Evolutionary conservation across 73 alveolate species (phyloP).

Genomic region (Paramecium sexaurelia): DNA sequence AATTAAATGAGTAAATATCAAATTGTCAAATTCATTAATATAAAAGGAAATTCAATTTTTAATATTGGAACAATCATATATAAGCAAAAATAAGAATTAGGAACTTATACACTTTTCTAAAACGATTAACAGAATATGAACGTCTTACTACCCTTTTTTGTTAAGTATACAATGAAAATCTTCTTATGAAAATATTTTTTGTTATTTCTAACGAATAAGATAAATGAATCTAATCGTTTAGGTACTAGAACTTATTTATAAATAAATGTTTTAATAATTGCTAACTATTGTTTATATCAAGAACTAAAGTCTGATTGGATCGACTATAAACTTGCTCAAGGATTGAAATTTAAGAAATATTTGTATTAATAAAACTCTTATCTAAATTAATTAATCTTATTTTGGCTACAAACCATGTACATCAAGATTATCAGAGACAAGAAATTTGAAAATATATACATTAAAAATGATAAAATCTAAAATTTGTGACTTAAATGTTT

Average conservation of each 20-base stretch:
- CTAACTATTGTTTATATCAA: neutral
- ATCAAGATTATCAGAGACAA: too few relatives aligned
- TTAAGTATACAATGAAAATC: neutral
- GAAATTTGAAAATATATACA: too few relatives aligned
- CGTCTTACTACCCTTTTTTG: neutral
- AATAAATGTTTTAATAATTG: neutral
- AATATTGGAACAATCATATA: neutral
- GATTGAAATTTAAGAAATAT: too few relatives aligned
- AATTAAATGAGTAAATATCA: neutral
- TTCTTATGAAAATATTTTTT: neutral
- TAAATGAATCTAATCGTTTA: neutral
- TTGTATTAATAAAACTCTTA: too few relatives aligned
- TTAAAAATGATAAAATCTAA: too few relatives aligned
- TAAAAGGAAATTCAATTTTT: neutral
- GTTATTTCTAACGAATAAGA: neutral
- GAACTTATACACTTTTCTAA: neutral
- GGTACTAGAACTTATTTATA: neutral
- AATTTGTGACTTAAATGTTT: too few relatives aligned
- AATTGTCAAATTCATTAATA: neutral
- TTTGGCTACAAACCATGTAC: too few relatives aligned
- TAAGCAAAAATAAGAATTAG: neutral
- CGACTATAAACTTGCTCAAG: neutral
- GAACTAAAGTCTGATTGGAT: neutral
- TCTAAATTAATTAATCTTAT: too few relatives aligned
- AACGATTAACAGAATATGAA: neutral